A percentile compares a stretch with the other conserved stretches of the same genome.
Conservation (phyloP, 2,329 filamentous ascomycete species). For the Phoma sp. region DNA sequence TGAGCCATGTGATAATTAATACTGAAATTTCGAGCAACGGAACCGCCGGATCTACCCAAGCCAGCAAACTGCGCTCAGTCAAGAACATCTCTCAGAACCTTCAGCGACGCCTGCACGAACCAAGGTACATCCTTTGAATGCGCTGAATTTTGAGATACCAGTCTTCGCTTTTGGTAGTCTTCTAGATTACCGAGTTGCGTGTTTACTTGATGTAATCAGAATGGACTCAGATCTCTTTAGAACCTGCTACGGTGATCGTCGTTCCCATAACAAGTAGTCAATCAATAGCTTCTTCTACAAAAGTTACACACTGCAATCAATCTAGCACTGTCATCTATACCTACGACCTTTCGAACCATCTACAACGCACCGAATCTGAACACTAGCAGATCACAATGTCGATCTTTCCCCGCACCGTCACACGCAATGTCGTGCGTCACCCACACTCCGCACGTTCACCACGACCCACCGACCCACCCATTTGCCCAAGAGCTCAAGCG, state of each 20-base stretch:
- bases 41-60: too few relatives aligned
- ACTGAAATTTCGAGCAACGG: too few relatives aligned
- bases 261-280: too few relatives aligned
- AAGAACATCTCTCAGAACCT: too few relatives aligned
- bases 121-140: too few relatives aligned
- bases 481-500: constrained; percentile 24
- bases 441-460: constrained; percentile 10
- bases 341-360: too few relatives aligned
- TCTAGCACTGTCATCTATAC: too few relatives aligned
- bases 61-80: too few relatives aligned
- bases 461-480: constrained; percentile 13
- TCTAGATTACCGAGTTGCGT: neutral
- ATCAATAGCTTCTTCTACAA: too few relatives aligned
- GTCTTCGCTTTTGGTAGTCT: too few relatives aligned
- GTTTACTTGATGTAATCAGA: constrained; percentile 17
- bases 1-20: neutral
- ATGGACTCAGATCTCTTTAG: constrained; percentile 26
- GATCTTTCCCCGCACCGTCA: constrained; percentile 2
- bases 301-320: neutral
- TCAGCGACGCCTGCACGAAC: too few relatives aligned
- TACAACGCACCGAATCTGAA: neutral
- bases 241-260: neutral
- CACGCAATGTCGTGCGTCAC: neutral
- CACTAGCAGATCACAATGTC: constrained; percentile 6
- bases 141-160: too few relatives aligned